Evolutionary conservation across 2,329 filamentous ascomycete genomes (phyloP).

Genomic region (Ampelomyces quisqualis): DNA sequence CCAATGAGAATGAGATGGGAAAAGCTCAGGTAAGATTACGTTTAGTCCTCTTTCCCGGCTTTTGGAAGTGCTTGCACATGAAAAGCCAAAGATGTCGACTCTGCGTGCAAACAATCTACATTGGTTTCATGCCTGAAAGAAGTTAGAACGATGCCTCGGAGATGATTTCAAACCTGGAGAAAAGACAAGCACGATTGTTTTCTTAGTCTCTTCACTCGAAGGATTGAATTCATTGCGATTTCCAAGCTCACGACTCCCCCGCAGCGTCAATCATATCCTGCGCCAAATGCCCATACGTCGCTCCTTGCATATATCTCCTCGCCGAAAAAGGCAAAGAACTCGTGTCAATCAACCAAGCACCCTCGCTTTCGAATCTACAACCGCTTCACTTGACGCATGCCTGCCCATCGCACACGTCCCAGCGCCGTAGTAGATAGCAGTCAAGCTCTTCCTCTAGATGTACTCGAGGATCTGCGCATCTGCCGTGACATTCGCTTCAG

Average conservation of each 20-base stretch:
- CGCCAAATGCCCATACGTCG: slow-evolving; percentile 29
- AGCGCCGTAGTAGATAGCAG: slow-evolving; percentile 26
- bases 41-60: no score
- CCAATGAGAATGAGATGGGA: neutral
- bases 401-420: slow-evolving; percentile 27
- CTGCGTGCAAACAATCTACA: no score
- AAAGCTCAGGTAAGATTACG: neutral
- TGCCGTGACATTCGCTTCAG: slow-evolving; percentile 21
- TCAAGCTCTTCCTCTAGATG: slow-evolving; percentile 14
- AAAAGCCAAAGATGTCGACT: no score
- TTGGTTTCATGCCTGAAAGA: no score
- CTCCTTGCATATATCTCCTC: slow-evolving; percentile 39
- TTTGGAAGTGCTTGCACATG: no score
- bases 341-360: slow-evolving; percentile 41
- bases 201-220: no score
- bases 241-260: no score
- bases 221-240: neutral
- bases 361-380: slow-evolving; percentile 39
- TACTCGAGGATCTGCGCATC: slow-evolving; percentile 30
- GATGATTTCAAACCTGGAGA: no score
- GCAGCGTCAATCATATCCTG: slow-evolving; percentile 9
- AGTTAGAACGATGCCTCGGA: no score
- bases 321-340: slow-evolving; percentile 34
- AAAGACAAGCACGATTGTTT: no score
- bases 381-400: slow-evolving; percentile 28